phyloP scores from a whole-genome alignment of 2,329 filamentous ascomycete species.

The Fusarium tuaranense region DNA sequence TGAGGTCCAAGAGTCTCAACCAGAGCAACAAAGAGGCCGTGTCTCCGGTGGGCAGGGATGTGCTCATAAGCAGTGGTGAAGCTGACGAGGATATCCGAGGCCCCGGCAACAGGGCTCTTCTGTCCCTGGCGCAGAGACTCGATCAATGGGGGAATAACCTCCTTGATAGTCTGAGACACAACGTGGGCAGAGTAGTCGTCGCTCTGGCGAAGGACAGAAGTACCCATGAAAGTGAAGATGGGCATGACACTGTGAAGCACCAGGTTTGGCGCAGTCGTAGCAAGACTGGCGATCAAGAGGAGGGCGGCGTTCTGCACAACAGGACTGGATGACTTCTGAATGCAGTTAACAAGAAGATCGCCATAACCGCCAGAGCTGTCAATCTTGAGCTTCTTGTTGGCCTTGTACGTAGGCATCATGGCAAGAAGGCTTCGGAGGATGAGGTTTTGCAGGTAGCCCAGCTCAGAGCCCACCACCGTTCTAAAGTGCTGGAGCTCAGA shows the following conservation, averaged over 20 bases:
- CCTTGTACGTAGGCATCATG: constrained; percentile 83
- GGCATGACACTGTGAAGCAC: constrained; percentile 99
- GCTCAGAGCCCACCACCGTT: constrained; percentile 82
- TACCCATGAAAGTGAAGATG: constrained; percentile 98
- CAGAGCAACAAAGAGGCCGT: constrained; percentile 85
- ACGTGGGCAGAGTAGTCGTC: constrained; percentile 98
- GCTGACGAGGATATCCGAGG: constrained; percentile 91
- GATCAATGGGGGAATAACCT: constrained; percentile 92
- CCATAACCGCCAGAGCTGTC: constrained; percentile 85
- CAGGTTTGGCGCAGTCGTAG: constrained; percentile 87
- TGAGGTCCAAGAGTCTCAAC: constrained; percentile 86
- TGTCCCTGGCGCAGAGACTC: constrained; percentile 85
- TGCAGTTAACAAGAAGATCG: constrained; percentile 92
- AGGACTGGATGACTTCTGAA: constrained; percentile 90
- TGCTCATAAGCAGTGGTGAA: constrained; percentile 98
- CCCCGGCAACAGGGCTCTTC: constrained; percentile 81
- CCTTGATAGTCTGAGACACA: constrained; percentile 92
- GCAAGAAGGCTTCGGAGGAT: constrained; percentile 84
- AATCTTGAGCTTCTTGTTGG: constrained; percentile 70
- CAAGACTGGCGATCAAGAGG: constrained; percentile 86
- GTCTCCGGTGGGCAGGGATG: constrained; percentile 87
- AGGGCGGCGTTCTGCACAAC: constrained; percentile 94
- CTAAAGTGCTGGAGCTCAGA: constrained; percentile 88
- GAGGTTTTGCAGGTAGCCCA: constrained; percentile 90
- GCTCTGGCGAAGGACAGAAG: constrained; percentile 88